These are phyloP conservation scores for Nannochloropsis gaditana DNA, from an alignment of 108 stramenopile species.

Conservation along the genomic window DNA sequence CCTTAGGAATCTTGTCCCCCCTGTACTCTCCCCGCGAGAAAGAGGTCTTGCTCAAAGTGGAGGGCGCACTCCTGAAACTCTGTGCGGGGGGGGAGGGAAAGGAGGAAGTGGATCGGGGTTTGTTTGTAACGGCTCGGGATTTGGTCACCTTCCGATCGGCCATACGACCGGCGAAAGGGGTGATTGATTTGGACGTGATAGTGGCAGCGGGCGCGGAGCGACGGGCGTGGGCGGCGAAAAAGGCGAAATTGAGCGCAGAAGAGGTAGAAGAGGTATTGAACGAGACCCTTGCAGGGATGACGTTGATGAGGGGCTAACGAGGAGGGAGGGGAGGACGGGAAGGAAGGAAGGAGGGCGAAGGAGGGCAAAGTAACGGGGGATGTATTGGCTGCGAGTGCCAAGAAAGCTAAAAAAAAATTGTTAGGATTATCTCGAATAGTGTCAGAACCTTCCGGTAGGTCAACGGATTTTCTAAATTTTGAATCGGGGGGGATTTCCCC, in stretches of 20 bases:
- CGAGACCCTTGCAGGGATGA: not conserved
- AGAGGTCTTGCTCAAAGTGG: not conserved
- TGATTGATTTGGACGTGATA: not conserved
- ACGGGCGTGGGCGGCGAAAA: not conserved
- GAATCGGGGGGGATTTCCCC: too few relatives aligned
- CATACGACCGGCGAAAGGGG: not conserved
- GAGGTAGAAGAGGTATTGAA: constrained; percentile 4
- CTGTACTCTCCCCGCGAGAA: not conserved
- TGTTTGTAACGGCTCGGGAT: not conserved
- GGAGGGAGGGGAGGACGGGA: not conserved
- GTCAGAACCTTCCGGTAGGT: too few relatives aligned
- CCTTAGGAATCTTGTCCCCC: not conserved
- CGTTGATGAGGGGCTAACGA: not conserved
- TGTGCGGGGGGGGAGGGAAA: not conserved
- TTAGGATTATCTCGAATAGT: not conserved
- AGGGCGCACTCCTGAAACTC: not conserved
- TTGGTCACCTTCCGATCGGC: not conserved
- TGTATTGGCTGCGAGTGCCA: not conserved
- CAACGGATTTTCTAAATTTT: too few relatives aligned
- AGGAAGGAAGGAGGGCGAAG: not conserved
- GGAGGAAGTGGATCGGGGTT: not conserved
- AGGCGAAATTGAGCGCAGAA: not conserved
- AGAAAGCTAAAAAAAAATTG: not conserved
- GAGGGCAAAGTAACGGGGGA: not conserved
- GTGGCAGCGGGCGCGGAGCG: not conserved